These are phyloP conservation scores for Nakazawaea ishiwadae DNA, from an alignment of 805 yeast genomes.

Conservation along the genomic window DNA sequence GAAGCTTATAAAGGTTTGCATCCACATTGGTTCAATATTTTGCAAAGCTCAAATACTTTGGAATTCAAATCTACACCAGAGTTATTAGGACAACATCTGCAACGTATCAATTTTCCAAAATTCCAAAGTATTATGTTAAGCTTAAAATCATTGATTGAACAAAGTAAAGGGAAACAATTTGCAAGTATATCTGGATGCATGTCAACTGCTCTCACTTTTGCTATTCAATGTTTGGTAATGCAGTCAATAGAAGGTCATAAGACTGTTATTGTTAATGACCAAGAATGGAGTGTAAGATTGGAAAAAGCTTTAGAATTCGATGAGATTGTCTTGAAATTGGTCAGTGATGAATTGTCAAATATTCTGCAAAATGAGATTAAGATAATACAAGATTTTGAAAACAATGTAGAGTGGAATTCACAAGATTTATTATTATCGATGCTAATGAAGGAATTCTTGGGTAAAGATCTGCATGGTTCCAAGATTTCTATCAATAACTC, in stretches of 20 bases:
- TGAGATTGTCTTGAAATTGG: constrained; percentile 35
- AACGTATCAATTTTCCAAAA: constrained; percentile 46
- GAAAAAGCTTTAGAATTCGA: constrained; percentile 69
- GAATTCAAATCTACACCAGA: constrained; percentile 41
- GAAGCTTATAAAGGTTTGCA: constrained; percentile 78
- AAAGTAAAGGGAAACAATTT: constrained; percentile 16
- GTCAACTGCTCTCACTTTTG: constrained; percentile 44
- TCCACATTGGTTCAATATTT: constrained; percentile 72
- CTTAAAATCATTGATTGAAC: constrained; percentile 23
- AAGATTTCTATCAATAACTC: constrained; percentile 10
- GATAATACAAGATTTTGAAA: constrained; percentile 8
- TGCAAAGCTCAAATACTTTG: constrained; percentile 37
- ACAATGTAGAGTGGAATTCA: constrained; percentile 8
- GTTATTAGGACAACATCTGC: constrained; percentile 35
- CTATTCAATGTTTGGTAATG: constrained; percentile 58
- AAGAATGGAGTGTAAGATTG: constrained; percentile 66
- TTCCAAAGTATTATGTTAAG: constrained; percentile 32
- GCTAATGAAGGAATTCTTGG: constrained; percentile 32
- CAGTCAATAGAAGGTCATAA: constrained; percentile 47
- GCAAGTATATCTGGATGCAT: constrained; percentile 29
- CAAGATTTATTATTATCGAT: constrained; percentile 25
- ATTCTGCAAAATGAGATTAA: constrained; percentile 14
- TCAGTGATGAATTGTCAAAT: constrained; percentile 17
- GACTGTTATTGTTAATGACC: constrained; percentile 62
- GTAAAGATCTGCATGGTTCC: constrained; percentile 17